Evolutionary conservation across 257 asterid genomes (phyloP).

Genomic region (Cynanchum wilfordii): DNA sequence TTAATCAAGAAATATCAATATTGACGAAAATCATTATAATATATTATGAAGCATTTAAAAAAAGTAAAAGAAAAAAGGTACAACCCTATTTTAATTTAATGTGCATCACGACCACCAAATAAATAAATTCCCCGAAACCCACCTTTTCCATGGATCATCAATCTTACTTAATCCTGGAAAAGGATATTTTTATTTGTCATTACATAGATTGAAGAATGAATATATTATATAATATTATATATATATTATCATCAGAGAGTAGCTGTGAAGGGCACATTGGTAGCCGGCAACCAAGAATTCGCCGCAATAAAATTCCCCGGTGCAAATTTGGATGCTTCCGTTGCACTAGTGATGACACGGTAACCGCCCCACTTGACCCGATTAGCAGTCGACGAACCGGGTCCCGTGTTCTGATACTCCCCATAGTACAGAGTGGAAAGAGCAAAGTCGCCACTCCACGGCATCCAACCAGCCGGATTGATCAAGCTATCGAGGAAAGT

Average conservation of each 20-base stretch:
- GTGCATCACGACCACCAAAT: background rate
- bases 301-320: constrained; percentile 69
- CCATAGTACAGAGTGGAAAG: constrained; percentile 65
- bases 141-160: background rate
- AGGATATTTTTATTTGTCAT: background rate
- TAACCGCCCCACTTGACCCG: constrained; percentile 84
- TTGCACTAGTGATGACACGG: constrained; percentile 57
- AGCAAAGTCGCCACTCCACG: constrained; percentile 85
- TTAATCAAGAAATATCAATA: no score
- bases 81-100: background rate
- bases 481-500: constrained; percentile 52
- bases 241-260: constrained; percentile 36
- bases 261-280: constrained; percentile 68
- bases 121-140: background rate
- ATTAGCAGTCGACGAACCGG: constrained; percentile 59
- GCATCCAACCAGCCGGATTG: constrained; percentile 74
- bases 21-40: no score
- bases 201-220: background rate
- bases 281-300: constrained; percentile 61
- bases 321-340: constrained; percentile 58
- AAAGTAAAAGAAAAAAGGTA: background rate
- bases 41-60: background rate
- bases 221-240: no score
- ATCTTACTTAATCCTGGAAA: background rate
- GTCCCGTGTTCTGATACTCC: constrained; percentile 78